Base-by-base conservation (phyloP, 2,329 filamentous ascomycete genomes). In the Diaporthe destruens region DNA sequence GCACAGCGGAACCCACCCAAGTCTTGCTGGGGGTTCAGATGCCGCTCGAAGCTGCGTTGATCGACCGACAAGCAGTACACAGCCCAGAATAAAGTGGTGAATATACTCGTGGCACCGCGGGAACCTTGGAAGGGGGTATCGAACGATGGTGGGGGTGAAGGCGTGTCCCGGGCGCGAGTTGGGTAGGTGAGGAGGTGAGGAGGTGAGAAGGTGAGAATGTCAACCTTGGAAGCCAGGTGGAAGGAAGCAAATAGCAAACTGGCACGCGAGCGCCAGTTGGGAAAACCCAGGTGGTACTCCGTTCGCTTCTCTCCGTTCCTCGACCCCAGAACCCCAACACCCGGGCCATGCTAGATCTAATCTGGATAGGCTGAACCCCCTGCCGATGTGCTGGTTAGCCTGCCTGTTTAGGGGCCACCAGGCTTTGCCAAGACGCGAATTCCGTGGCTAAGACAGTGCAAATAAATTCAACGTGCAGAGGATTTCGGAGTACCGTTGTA, bases 291-390 rank as follows among this genome's bases (percentile, higher is more conserved):
- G 9, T 29, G 44, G 29, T 5, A 29, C 29, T 29, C 29, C 29
- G 29, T 25, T 51, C 8, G 34, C 61, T n/a, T 34, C 29, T 34
- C 61, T 53, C 57, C 7, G 36, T 29, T 29, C 61, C 61, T 49
- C 59, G 59, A 63, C 44, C 32, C 47, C 29, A n/a, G 57, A 23
- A 44, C 39, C 55, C 34, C 55, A 39, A 32, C 9, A 47, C 39
- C 59, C 29, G 29, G 29, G 29, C 29, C 59, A 66, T 65, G 44
- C 42, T 14, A 34, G 61, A 66, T 66, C 44, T 66, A 66, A 36
- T 65, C 61, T 51, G 61, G 61, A 32, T n/a, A 65, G 32, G 59
- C 42, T 20, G 29, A 16, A 63, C 59, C 59, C 59, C 61, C 61
- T 65, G 61, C 8, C 44, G 61, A 49, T 65, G 44, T 16, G 61